Base-by-base conservation (phyloP, 116 monocot genomes). In the Posidonia oceanica region DNA sequence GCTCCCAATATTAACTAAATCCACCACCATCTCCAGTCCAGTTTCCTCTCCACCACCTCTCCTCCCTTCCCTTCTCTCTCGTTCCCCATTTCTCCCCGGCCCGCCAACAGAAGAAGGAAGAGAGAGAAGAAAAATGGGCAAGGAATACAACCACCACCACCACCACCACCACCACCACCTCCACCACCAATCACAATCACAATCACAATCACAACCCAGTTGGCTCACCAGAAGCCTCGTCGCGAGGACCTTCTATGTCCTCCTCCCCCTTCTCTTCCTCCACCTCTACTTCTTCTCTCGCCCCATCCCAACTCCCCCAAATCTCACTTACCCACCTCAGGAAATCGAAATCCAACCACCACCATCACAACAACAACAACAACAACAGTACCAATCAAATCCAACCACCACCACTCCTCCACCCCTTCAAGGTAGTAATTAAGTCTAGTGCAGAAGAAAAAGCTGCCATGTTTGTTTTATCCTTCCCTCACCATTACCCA, bases 241-340 rank as follows among this genome's bases (percentile, higher is more conserved):
- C 17, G 42, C 54, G 42, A 63, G 57, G 62, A 23, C 17, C 15
- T 3, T 76, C 54, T 76, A 70, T 37, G 23, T 69, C 69, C 51
- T 72, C 48, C 66, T 67, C 20, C 80, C 65, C 18, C 55, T 74
- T 1, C 15, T 18, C 38, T 5, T 60, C 55, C 64, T 71, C 61
- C 80, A 61, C 71, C 29, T 68, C 70, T 71, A 52, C 42, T 62
- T 72, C 61, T 54, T 53, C 68, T 52, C 59, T 29, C 73, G 13
- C 36, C 63, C 64, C 6, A 55, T 36, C 18, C 36, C 22, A 14
- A 2, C 41, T 15, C n/a, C 52, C 12, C 23, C 54, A 21, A 39
- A 36, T 59, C 39, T 51, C 48, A 21, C 53, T 21, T 12, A 20
- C 52, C 67, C 67, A 22, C 21, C 68, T 36, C 68, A 13, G 22